These are phyloP conservation scores for Pseudophaeomoniella oleicola DNA, from an alignment of 2,329 filamentous ascomycete genomes.

Conservation along the genomic window DNA sequence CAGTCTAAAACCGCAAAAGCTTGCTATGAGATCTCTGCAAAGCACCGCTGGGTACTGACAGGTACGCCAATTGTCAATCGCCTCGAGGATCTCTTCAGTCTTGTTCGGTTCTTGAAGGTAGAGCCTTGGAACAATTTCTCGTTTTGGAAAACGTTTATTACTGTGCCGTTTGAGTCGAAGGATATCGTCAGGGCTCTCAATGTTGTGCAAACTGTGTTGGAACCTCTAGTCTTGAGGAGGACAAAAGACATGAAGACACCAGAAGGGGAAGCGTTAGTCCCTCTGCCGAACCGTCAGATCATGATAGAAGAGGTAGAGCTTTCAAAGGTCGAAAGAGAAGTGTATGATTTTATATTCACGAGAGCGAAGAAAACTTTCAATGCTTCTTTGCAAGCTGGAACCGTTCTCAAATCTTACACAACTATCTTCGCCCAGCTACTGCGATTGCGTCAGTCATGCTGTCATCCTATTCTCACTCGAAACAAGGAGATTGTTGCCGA, in stretches of 20 bases:
- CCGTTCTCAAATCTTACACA: constrained; percentile 86
- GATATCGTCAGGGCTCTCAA: constrained; percentile 88
- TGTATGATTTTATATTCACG: constrained; percentile 82
- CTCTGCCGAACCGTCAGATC: constrained; percentile 64
- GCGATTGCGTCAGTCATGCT: constrained; percentile 82
- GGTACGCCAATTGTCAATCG: constrained; percentile 96
- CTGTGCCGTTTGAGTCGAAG: constrained; percentile 88
- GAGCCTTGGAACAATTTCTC: constrained; percentile 99
- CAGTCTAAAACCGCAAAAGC: constrained; percentile 89
- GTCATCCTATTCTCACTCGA: constrained; percentile 77
- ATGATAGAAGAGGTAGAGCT: constrained; percentile 82
- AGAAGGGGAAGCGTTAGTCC: constrained; percentile 64
- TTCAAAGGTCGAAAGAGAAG: constrained; percentile 68
- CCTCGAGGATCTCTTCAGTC: constrained; percentile 82
- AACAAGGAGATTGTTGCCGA: constrained; percentile 76
- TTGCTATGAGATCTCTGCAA: constrained; percentile 76
- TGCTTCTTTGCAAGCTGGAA: constrained; percentile 78
- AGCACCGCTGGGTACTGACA: constrained; percentile 84
- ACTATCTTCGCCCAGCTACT: constrained; percentile 96
- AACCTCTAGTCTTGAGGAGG: constrained; percentile 83
- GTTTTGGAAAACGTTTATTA: constrained; percentile 98
- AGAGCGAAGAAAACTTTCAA: constrained; percentile 73
- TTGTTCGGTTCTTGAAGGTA: constrained; percentile 83
- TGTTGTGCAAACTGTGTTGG: constrained; percentile 90
- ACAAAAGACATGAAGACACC: constrained; percentile 99